A percentile compares a stretch with the other conserved stretches of the same genome.
Evolutionary conservation across 176 grass and related monocot genomes (phyloP).

Genomic region (Tuctoria greenei): DNA sequence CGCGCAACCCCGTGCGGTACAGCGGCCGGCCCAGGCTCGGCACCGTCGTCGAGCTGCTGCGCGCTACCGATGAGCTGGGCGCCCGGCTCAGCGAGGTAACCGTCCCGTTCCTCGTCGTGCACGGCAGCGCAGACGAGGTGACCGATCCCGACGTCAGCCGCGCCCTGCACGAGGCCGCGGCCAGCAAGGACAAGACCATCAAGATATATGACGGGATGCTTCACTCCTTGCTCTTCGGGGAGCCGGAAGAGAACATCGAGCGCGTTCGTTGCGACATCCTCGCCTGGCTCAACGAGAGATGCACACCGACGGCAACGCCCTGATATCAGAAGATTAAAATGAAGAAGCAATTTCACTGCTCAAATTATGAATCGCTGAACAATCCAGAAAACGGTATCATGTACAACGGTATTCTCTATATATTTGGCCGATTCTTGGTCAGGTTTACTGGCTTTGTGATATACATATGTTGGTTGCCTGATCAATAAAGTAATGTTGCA

Average conservation of each 20-base stretch:
- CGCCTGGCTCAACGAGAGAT: slow-evolving; percentile 68
- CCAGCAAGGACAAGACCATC: slow-evolving; percentile 85
- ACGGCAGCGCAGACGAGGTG: slow-evolving; percentile 91
- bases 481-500: slow-evolving; percentile 46
- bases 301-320: slow-evolving; percentile 28
- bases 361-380: not conserved
- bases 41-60: slow-evolving; percentile 73
- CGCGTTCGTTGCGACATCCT: slow-evolving; percentile 74
- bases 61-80: slow-evolving; percentile 66
- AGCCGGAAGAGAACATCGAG: slow-evolving; percentile 72
- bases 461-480: slow-evolving; percentile 37
- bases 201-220: slow-evolving; percentile 94
- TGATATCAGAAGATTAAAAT: slow-evolving; percentile 15
- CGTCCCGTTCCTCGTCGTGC: slow-evolving; percentile 86
- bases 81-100: slow-evolving; percentile 62
- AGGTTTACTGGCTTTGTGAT: slow-evolving; percentile 28
- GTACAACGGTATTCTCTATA: slow-evolving; percentile 33
- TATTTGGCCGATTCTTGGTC: slow-evolving; percentile 19
- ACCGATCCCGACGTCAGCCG: slow-evolving; percentile 78
- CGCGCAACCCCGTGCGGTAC: slow-evolving; percentile 82
- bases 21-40: slow-evolving; percentile 72
- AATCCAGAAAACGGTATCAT: slow-evolving; percentile 19
- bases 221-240: slow-evolving; percentile 85
- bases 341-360: not conserved
- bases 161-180: slow-evolving; percentile 62